Evolutionary conservation across 139 green algal species (phyloP), one percentile per base, ranked within the genome.

Genomic region (Zygnema circumcarinatum): DNA sequence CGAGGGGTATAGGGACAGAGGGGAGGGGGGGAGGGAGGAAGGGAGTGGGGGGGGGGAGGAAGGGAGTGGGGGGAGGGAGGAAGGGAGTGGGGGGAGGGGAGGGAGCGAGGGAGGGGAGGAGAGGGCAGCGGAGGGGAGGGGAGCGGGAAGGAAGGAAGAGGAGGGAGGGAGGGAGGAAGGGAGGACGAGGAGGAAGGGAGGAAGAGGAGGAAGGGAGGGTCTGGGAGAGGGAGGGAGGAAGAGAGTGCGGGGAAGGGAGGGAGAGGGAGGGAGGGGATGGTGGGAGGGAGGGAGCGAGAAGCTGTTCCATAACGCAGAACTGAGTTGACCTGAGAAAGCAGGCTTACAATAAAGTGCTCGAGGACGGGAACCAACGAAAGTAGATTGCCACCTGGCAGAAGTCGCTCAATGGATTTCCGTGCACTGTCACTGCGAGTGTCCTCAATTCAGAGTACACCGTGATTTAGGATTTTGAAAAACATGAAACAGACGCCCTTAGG

Each of bases 271-370:
- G 16, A 16, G 47, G 47, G 47, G 47, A 62, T 7, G 47, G 47
- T 7, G 47, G 16, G 47, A 62, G 47, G 47, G 16, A 62, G 7
- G 16, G 47, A 16, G 47, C 7, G 47, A 62, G 47, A 62, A 16
- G 16, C 47, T 62, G n/a, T n/a, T n/a, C n/a, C n/a, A n/a, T n/a
- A n/a, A n/a, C n/a, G n/a, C n/a, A n/a, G n/a, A n/a, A n/a, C n/a
- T n/a, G n/a, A n/a, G n/a, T n/a, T n/a, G n/a, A n/a, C n/a, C n/a
- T n/a, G n/a, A n/a, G n/a, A n/a, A n/a, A n/a, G n/a, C 73, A 81
- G 62, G 7, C 79, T 81, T 3, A 86, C 79, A 40, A 76, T 83
- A 68, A 86, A 86, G 67, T 83, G 79, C 67, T 86, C 33, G 7
- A 86, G 42, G 2, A 86, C 79, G 11, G 79, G 79, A 3, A 83